Evolutionary conservation across 371 early-diverging fungal species (phyloP).

Genomic region (Mucor ambiguus): DNA sequence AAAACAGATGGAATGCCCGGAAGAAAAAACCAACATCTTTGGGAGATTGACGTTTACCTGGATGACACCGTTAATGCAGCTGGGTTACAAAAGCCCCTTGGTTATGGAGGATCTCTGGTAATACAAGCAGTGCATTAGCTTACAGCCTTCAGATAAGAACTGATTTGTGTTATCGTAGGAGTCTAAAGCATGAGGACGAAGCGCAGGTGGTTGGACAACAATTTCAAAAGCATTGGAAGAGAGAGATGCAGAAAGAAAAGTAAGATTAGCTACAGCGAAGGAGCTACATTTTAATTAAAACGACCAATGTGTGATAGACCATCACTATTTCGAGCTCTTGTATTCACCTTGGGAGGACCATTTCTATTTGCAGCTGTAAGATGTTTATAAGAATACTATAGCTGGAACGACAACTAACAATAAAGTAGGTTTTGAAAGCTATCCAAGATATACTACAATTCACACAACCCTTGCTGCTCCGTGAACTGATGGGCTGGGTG

Average conservation of each 20-base stretch:
- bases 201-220: slow-evolving; percentile 61
- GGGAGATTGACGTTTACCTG: slow-evolving; percentile 85
- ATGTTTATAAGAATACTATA: not conserved
- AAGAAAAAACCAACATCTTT: slow-evolving; percentile 85
- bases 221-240: slow-evolving; percentile 77
- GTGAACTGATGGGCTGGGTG: slow-evolving; percentile 77
- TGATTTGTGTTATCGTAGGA: slow-evolving; percentile 29
- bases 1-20: slow-evolving; percentile 48
- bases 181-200: slow-evolving; percentile 65
- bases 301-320: slow-evolving; percentile 44
- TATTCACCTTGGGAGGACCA: slow-evolving; percentile 68
- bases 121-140: not conserved
- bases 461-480: slow-evolving; percentile 81
- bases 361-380: slow-evolving; percentile 65
- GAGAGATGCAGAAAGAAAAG: slow-evolving; percentile 62
- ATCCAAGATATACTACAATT: slow-evolving; percentile 82
- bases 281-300: no score
- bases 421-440: slow-evolving; percentile 64
- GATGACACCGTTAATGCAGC: slow-evolving; percentile 89
- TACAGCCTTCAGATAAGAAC: not conserved
- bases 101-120: slow-evolving; percentile 82
- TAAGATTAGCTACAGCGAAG: slow-evolving; percentile 18
- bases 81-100: slow-evolving; percentile 77
- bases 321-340: slow-evolving; percentile 69
- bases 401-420: not conserved